phyloP scores from a whole-genome alignment of 139 green algal genomes.

The Axilococcus clingmanii region DNA sequence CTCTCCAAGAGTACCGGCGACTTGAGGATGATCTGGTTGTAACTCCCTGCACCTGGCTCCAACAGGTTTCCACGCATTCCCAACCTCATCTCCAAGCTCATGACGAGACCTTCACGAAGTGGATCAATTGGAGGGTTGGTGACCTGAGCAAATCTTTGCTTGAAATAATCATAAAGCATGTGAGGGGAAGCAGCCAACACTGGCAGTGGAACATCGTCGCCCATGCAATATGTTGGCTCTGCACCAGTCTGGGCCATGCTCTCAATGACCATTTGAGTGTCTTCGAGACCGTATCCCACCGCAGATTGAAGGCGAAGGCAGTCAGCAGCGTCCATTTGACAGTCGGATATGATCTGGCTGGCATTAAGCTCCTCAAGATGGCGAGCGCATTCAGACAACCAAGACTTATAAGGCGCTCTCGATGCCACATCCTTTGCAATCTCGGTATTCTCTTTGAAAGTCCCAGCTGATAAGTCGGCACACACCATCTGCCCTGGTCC shows the following conservation, averaged over 20 bases:
- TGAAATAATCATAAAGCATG: slow-evolving; percentile 98
- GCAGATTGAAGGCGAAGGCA: slow-evolving; percentile 58
- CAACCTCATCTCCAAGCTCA: slow-evolving; percentile 92
- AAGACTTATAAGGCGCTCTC: slow-evolving; percentile 75
- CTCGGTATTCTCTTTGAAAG: slow-evolving; percentile 76
- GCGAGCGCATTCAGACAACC: slow-evolving; percentile 45
- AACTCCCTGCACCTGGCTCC: slow-evolving; percentile 44
- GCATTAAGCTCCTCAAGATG: slow-evolving; percentile 43
- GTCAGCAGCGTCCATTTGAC: slow-evolving; percentile 36
- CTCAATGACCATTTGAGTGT: slow-evolving; percentile 95
- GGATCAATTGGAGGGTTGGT: slow-evolving; percentile 99
- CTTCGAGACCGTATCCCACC: slow-evolving; percentile 74
- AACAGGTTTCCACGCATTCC: slow-evolving; percentile 94
- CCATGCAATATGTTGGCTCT: slow-evolving; percentile 99
- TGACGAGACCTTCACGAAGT: slow-evolving; percentile 96
- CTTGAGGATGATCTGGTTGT: slow-evolving; percentile 62
- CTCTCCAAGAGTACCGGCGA: slow-evolving; percentile 85
- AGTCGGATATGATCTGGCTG: slow-evolving; percentile 26
- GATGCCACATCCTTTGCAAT: slow-evolving; percentile 70
- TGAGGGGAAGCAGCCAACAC: slow-evolving; percentile 86
- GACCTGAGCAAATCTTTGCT: slow-evolving; percentile 98
- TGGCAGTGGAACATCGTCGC: slow-evolving; percentile 93
- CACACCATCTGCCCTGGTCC: slow-evolving; percentile 94
- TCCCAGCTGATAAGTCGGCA: slow-evolving; percentile 73
- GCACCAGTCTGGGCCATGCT: slow-evolving; percentile 77